Evolutionary conservation across 192 early-diverging fungal genomes (phyloP).

Genomic region (Backusella tuberculispora): DNA sequence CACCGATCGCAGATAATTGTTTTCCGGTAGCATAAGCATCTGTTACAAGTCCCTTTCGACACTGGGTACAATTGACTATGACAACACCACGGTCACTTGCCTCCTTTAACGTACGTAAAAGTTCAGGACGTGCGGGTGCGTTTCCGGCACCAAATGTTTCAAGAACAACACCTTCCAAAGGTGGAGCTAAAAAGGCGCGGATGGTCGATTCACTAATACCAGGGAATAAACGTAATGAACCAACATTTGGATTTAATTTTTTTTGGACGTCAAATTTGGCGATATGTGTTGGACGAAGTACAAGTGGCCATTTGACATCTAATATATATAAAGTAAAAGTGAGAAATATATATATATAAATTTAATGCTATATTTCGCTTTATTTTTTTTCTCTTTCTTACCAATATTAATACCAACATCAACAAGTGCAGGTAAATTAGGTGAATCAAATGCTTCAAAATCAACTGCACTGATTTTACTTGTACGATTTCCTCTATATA

Average conservation of each 20-base stretch:
- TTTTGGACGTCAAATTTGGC: slow-evolving; percentile 86
- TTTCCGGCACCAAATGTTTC: slow-evolving; percentile 98
- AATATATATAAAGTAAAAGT: too few species aligned
- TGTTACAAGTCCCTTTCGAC: slow-evolving; percentile 84
- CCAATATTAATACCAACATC: slow-evolving; percentile 96
- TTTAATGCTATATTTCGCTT: background rate
- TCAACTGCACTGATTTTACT: slow-evolving; percentile 79
- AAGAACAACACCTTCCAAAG: slow-evolving; percentile 89
- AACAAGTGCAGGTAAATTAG: slow-evolving; percentile 89
- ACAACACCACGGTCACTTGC: slow-evolving; percentile 93
- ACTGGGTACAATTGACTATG: slow-evolving; percentile 97
- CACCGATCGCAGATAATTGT: slow-evolving; percentile 75
- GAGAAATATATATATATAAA: background rate
- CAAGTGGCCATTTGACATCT: slow-evolving; percentile 91
- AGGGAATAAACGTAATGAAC: slow-evolving; percentile 89
- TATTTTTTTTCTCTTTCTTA: slow-evolving; percentile 30
- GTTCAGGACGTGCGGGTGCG: slow-evolving; percentile 86
- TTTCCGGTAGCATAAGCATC: slow-evolving; percentile 92
- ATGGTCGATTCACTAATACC: slow-evolving; percentile 92
- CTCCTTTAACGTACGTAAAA: slow-evolving; percentile 81
- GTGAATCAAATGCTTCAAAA: slow-evolving; percentile 85
- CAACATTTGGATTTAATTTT: slow-evolving; percentile 83
- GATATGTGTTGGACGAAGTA: slow-evolving; percentile 85
- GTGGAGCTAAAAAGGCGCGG: slow-evolving; percentile 81
- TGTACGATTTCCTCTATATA: slow-evolving; percentile 90